Evolutionary conservation across 257 asterid species (phyloP).

Genomic region (Salvia hispanica): DNA sequence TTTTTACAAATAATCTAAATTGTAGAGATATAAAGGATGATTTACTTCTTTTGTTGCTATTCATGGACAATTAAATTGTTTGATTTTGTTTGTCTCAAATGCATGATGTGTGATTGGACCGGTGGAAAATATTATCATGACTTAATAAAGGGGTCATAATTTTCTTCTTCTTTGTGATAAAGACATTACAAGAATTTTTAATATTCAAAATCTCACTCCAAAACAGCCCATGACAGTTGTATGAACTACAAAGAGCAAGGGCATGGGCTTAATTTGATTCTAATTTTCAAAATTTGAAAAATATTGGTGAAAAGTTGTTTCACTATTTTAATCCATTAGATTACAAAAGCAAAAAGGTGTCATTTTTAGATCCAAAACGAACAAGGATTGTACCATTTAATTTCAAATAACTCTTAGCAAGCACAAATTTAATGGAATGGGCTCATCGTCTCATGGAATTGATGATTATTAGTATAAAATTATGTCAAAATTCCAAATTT

Average conservation of each 20-base stretch:
- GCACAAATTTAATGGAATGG: too few species aligned
- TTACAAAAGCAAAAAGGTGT: too few species aligned
- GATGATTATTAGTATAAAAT: neutral
- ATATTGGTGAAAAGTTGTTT: conserved; percentile 5
- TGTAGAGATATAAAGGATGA: neutral
- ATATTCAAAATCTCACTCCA: conserved; percentile 14
- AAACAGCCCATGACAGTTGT: conserved; percentile 38
- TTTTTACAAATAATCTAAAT: neutral
- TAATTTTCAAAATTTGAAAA: conserved; percentile 26
- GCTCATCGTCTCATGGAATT: neutral
- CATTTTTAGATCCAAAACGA: neutral
- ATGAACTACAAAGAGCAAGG: neutral
- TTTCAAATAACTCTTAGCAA: neutral
- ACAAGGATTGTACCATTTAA: neutral
- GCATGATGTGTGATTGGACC: conserved; percentile 9
- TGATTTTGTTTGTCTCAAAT: neutral
- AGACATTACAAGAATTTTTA: conserved; percentile 11
- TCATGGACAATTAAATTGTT: neutral
- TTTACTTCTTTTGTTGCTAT: neutral
- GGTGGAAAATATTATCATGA: conserved; percentile 5
- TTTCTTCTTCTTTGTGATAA: neutral
- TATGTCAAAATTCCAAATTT: neutral
- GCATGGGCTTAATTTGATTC: neutral
- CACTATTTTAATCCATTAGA: neutral
- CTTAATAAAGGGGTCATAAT: neutral